These are phyloP conservation scores for Galerina marginata DNA, from an alignment of 768 basidiomycete genomes.

Conservation along the genomic window DNA sequence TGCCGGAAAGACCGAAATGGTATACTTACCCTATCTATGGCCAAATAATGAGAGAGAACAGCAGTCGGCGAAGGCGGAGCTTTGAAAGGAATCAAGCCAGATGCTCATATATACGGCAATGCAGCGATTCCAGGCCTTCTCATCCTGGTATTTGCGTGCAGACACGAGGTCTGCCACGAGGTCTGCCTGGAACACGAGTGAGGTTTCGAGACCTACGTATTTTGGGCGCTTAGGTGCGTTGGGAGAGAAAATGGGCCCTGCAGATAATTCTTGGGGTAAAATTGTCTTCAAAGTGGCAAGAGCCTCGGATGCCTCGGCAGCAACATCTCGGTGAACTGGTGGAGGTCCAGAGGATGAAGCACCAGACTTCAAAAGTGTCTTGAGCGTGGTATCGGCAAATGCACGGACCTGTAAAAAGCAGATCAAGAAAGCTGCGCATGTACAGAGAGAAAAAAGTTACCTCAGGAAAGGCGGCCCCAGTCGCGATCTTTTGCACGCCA, in stretches of 20 bases:
- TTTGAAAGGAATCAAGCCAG: slow-evolving; percentile 67
- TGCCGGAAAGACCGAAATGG: slow-evolving; percentile 5
- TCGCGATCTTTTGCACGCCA: slow-evolving; percentile 89
- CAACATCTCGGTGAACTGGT: slow-evolving; percentile 71
- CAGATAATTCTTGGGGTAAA: slow-evolving; percentile 55
- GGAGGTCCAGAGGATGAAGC: slow-evolving; percentile 78
- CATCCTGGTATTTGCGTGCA: slow-evolving; percentile 58
- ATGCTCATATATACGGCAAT: slow-evolving; percentile 72
- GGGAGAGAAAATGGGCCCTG: slow-evolving; percentile 45
- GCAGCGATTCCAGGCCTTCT: slow-evolving; percentile 67
- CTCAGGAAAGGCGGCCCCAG: slow-evolving; percentile 94
- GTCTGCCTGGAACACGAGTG: slow-evolving; percentile 74
- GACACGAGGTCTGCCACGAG: slow-evolving; percentile 81
- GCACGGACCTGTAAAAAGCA: slow-evolving; percentile 70
- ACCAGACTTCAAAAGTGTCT: slow-evolving; percentile 82
- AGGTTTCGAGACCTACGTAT: slow-evolving; percentile 61
- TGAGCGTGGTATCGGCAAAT: slow-evolving; percentile 85
- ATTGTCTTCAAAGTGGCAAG: slow-evolving; percentile 62
- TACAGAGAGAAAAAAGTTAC: slow-evolving; percentile 38
- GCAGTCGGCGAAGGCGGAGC: slow-evolving; percentile 60
- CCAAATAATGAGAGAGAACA: slow-evolving; percentile 74
- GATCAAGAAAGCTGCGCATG: not conserved
- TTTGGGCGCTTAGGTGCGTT: slow-evolving; percentile 60
- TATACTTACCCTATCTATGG: slow-evolving; percentile 67
- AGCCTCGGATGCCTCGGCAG: slow-evolving; percentile 62